phyloP scores from a whole-genome alignment of 768 basidiomycete genomes.

The Dendrothele bispora region DNA sequence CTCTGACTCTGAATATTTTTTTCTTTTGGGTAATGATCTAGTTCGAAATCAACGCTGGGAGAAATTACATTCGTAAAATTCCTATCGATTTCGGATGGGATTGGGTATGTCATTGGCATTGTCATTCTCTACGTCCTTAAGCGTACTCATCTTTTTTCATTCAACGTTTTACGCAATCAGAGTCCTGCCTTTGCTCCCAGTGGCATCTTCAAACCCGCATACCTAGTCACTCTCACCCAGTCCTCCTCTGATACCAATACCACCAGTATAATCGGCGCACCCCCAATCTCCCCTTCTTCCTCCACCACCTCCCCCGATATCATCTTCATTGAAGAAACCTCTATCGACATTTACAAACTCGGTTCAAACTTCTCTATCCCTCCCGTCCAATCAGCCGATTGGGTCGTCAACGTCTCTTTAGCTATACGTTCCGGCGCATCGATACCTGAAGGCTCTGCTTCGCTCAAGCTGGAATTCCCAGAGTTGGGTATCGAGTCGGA shows the following conservation, averaged over 20 bases:
- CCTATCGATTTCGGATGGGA: constrained; percentile 63
- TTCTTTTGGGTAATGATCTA: no score
- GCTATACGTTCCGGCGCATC: constrained; percentile 42
- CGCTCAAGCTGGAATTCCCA: constrained; percentile 43
- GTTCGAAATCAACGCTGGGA: constrained; percentile 5
- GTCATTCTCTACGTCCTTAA: no score
- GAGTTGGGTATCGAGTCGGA: constrained; percentile 44
- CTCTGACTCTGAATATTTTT: no score
- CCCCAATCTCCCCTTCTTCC: constrained; percentile 24
- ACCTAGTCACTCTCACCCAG: constrained; percentile 42
- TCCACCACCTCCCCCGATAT: constrained; percentile 20
- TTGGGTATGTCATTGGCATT: constrained; percentile 51
- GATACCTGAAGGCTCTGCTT: constrained; percentile 32
- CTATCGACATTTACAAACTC: constrained; percentile 55
- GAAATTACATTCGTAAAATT: constrained; percentile 41
- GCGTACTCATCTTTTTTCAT: constrained; percentile 1
- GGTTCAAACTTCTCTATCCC: constrained; percentile 45
- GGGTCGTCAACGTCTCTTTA: constrained; percentile 56
- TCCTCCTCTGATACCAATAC: constrained; percentile 8
- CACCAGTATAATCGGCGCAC: constrained; percentile 16
- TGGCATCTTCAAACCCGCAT: constrained; percentile 57
- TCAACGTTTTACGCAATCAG: constrained; percentile 23
- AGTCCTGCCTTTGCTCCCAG: constrained; percentile 58
- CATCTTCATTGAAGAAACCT: constrained; percentile 51
- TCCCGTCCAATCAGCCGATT: constrained; percentile 48